These are phyloP conservation scores for Xerocomellus dryophilus DNA, from an alignment of 768 basidiomycete genomes.

Conservation along the genomic window DNA sequence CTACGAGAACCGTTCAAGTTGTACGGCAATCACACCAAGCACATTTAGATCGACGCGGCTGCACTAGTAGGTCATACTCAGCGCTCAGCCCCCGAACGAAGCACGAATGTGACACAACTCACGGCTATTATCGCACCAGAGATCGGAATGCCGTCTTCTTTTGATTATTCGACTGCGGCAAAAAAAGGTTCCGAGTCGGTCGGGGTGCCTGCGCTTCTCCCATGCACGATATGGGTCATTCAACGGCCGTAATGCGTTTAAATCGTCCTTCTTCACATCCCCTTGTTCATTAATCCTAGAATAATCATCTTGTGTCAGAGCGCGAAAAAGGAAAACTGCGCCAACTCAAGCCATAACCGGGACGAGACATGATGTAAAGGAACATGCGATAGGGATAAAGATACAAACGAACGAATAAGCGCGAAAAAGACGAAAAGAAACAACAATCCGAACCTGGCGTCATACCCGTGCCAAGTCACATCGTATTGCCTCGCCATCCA, in stretches of 20 bases:
- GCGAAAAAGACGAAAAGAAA: conserved; percentile 5
- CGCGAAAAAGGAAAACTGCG: background rate
- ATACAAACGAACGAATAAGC: background rate
- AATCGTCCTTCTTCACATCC: conserved; percentile 17
- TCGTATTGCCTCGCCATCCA: conserved; percentile 7
- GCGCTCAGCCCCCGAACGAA: background rate
- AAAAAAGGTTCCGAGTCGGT: conserved; percentile 27
- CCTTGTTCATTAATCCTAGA: conserved; percentile 25
- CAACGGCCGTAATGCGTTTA: conserved; percentile 22
- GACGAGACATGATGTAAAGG: conserved; percentile 11
- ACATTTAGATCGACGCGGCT: conserved; percentile 11
- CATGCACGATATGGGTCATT: conserved; percentile 9
- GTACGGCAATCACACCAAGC: background rate
- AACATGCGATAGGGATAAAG: conserved; percentile 19
- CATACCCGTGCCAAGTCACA: conserved; percentile 13
- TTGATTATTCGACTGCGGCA: background rate
- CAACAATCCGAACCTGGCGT: background rate
- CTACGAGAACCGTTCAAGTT: background rate
- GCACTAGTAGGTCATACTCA: background rate
- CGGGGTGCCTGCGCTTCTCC: conserved; percentile 24
- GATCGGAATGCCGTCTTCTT: background rate
- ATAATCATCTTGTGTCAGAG: conserved; percentile 18
- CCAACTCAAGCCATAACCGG: conserved; percentile 1
- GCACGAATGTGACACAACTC: background rate
- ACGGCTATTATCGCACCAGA: background rate